Evolutionary conservation across 2,329 filamentous ascomycete species (phyloP).

Genomic region (Fonsecaea monophora): DNA sequence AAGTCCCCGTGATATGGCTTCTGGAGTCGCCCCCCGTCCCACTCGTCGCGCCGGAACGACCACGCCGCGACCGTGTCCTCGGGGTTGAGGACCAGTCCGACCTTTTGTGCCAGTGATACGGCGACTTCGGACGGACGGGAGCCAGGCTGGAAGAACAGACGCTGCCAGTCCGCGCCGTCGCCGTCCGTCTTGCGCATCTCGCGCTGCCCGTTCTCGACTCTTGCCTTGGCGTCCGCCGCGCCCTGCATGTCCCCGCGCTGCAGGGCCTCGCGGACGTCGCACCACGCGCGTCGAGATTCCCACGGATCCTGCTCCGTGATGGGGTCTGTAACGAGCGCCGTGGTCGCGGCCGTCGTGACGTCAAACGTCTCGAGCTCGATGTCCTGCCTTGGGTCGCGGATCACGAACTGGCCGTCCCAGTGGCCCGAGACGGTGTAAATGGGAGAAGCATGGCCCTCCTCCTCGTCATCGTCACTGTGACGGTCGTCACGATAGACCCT

Average conservation of each 20-base stretch:
- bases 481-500: conserved; percentile 31
- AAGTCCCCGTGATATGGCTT: conserved; percentile 34
- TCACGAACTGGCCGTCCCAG: conserved; percentile 69
- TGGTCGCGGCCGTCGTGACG: conserved; percentile 63
- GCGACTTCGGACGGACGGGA: conserved; percentile 15
- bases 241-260: conserved; percentile 81
- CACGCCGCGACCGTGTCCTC: conserved; percentile 29
- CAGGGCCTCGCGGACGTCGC: conserved; percentile 81
- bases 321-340: conserved; percentile 73
- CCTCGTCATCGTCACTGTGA: conserved; percentile 13
- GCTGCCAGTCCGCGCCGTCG: conserved; percentile 78
- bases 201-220: conserved; percentile 89
- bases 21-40: conserved; percentile 24
- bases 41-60: conserved; percentile 29
- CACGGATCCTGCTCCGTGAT: conserved; percentile 82
- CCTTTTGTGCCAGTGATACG: conserved; percentile 12
- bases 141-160: conserved; percentile 72
- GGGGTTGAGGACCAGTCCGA: conserved; percentile 19
- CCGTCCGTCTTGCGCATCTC: conserved; percentile 76
- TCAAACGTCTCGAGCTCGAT: conserved; percentile 65
- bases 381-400: conserved; percentile 70
- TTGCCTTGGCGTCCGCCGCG: conserved; percentile 78
- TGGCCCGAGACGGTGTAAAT: conserved; percentile 36
- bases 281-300: conserved; percentile 88
- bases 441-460: conserved; percentile 21